phyloP scores from a whole-genome alignment of 2,329 filamentous ascomycete genomes.

The Blastomyces silverae region DNA sequence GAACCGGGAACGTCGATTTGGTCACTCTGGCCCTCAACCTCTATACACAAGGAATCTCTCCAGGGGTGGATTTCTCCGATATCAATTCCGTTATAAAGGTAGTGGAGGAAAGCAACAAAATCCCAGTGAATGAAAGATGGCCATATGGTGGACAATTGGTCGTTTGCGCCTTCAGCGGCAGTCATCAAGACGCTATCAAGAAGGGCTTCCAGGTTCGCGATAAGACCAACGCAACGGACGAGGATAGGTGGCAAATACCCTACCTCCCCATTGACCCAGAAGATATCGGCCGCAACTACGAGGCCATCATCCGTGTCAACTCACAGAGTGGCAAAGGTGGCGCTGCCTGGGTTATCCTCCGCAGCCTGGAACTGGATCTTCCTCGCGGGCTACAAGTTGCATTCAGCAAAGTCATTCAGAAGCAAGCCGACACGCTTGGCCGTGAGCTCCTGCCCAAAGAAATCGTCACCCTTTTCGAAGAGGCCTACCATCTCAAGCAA shows the following conservation, averaged over 20 bases:
- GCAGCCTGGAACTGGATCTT: conserved; percentile 81
- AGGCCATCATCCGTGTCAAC: conserved; percentile 96
- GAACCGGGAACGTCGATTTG: conserved; percentile 91
- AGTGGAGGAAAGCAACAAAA: conserved; percentile 90
- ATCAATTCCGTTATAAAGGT: conserved; percentile 77
- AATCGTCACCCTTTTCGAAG: conserved; percentile 81
- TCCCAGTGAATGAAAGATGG: conserved; percentile 79
- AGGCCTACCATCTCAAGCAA: conserved; percentile 74
- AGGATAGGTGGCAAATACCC: conserved; percentile 74
- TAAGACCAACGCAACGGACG: conserved; percentile 50
- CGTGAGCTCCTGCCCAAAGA: conserved; percentile 78
- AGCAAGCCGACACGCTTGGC: conserved; percentile 67
- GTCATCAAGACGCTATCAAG: conserved; percentile 93
- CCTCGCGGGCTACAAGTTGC: conserved; percentile 87
- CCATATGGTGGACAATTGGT: conserved; percentile 89
- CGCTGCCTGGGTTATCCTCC: conserved; percentile 86
- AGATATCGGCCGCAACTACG: conserved; percentile 94
- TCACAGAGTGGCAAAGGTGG: conserved; percentile 93
- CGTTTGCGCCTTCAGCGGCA: conserved; percentile 86
- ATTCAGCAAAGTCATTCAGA: conserved; percentile 82
- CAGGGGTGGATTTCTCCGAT: conserved; percentile 85
- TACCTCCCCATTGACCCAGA: conserved; percentile 89
- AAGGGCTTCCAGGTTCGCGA: conserved; percentile 69
- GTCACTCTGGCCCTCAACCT: conserved; percentile 89
- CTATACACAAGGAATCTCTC: conserved; percentile 85